These are phyloP conservation scores for Rubia yunnanensis DNA, from an alignment of 257 asterid species.

Conservation along the genomic window DNA sequence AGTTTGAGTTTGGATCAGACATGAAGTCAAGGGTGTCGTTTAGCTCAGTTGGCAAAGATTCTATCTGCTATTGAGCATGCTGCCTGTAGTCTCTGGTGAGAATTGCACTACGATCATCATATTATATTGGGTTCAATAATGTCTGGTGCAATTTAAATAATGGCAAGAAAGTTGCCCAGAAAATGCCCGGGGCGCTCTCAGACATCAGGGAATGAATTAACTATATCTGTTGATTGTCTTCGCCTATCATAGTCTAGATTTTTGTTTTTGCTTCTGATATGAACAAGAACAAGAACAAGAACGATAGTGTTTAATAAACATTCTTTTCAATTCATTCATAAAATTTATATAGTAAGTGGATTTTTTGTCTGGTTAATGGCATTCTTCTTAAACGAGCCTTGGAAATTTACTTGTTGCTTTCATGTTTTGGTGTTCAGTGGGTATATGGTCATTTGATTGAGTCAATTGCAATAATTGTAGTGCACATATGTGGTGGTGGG, in stretches of 20 bases:
- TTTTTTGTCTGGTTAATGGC: too few relatives aligned
- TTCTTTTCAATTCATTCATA: too few relatives aligned
- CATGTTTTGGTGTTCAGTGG: too few relatives aligned
- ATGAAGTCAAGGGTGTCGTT: slow-evolving; percentile 48
- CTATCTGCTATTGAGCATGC: slow-evolving; percentile 38
- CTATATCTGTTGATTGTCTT: background rate
- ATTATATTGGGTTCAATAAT: too few relatives aligned
- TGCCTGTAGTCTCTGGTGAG: background rate
- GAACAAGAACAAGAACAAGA: background rate
- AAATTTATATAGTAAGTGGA: too few relatives aligned
- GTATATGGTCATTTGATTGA: too few relatives aligned
- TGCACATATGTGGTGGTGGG: too few relatives aligned
- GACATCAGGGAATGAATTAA: background rate
- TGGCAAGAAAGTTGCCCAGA: background rate
- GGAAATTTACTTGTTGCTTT: too few relatives aligned
- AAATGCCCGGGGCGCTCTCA: background rate
- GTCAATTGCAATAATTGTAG: too few relatives aligned
- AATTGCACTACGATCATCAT: background rate
- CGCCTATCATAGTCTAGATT: background rate
- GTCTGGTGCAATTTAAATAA: too few relatives aligned
- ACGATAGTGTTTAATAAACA: too few relatives aligned
- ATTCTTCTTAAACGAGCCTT: too few relatives aligned
- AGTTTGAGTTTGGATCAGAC: slow-evolving; percentile 70
- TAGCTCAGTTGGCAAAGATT: slow-evolving; percentile 42
- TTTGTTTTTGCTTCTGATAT: background rate